Evolutionary conservation across 106 monocot species (phyloP), one percentile per base, ranked within the genome.

Genomic region (Dendrobium nobile): DNA sequence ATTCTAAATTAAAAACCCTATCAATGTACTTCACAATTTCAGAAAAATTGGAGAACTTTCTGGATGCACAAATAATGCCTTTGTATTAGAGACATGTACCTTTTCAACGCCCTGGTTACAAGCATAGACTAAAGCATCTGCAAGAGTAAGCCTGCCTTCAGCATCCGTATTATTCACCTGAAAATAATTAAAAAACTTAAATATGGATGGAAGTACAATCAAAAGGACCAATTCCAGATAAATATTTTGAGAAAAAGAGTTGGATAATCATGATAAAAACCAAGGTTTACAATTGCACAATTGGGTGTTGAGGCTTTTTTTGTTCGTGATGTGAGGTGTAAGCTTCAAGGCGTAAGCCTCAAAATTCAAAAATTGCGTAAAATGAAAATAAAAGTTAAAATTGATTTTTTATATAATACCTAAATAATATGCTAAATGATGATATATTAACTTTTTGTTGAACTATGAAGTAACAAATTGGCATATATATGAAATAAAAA

Each of bases 131-230:
- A 97, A 85, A 80, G 96, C 94, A 89, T 97, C 96, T 27, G 94
- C 96, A 85, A 97, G 94, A 4, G 96, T 97, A 61, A 97, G 82
- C 84, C 96, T 90, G 81, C 96, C 96, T 76, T 97, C 96, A 47
- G 96, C 94, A 92, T 97, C 96, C 37, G 96, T 97, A 74, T 97
- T 97, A 78, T 97, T 97, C n/a, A 97, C 96, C 96, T 97, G 80
- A 61, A 88, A 75, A 51, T 54, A 41, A 65, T 79, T 37, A 54
- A 83, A 77, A 76, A 72, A 13, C 13, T 51, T 51, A 51, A 51
- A 16, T 33, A 72, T 72, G 40, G 40, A 72, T 72, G 40, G 40
- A 33, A 28, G 24, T 47, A 47, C 7, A 47, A 47, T 47, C 47
- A 70, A 70, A 31, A 72, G 5, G 17, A 72, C 10, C 33, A 40